Evolutionary conservation across 768 basidiomycete species (phyloP), one percentile per base, ranked within the genome.

Genomic region (Mrakia gelida): DNA sequence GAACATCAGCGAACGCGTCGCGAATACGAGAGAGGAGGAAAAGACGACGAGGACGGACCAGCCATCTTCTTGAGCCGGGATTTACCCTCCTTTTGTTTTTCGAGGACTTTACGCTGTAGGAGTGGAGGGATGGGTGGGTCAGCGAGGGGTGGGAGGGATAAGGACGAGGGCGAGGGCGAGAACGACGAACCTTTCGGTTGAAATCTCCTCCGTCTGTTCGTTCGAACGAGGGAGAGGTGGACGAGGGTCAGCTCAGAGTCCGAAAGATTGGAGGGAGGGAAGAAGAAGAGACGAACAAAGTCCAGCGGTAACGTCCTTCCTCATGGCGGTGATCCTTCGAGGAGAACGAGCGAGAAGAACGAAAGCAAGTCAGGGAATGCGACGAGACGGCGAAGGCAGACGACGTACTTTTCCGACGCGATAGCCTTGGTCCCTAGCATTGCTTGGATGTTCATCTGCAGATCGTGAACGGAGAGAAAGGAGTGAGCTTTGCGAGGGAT

Each of bases 41-140:
- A 62, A n/a, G 21, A 32, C 4, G 26, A 62, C 18, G 21, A 41
- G 6, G 38, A 94, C 91, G 72, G 98, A 52, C 95, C 84, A 1
- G 83, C 94, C 73, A 96, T 87, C 79, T 89, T 89, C 85, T 96
- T 98, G 89, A 98, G 91, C 79, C 88, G 88, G 73, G 90, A 89
- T 85, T 98, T 98, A 61, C 93, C 91, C 84, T 93, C 94, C 85
- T 97, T 97, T 84, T 99, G 96, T 80, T 85, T 86, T 78, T 86
- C 84, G 49, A 87, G 83, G 28, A 85, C 85, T 80, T 87, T 87
- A 71, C 70, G 16, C 75, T 68, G 75, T 7, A 54, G 7, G 10
- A 16, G 43, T 2, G 43, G 23, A 54, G 43, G 32, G 11, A 72
- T 34, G 38, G 26, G 10, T 3, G 30, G 65, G 6, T 2, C 34